These are phyloP conservation scores for Cordyceps cateniannulata DNA, from an alignment of 2,329 filamentous ascomycete genomes.

Conservation along the genomic window DNA sequence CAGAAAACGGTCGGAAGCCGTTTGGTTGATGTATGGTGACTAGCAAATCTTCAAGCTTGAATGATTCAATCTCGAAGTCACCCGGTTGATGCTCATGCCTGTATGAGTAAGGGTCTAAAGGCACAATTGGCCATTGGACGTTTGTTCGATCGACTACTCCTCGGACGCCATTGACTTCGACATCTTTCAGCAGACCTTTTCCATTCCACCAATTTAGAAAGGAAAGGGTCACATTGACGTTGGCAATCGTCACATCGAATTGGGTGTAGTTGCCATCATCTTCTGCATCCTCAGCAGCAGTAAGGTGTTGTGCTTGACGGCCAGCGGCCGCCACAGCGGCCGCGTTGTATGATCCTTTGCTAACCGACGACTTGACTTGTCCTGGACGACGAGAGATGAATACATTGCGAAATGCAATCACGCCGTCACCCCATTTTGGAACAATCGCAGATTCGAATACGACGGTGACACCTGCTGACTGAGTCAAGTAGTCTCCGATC, in stretches of 20 bases:
- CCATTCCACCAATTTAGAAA: constrained; percentile 99
- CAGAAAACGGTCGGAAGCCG: constrained; percentile 86
- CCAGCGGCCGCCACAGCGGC: constrained; percentile 79
- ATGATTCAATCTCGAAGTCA: constrained; percentile 94
- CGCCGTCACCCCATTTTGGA: constrained; percentile 88
- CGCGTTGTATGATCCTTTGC: constrained; percentile 84
- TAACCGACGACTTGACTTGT: constrained; percentile 73
- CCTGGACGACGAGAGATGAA: constrained; percentile 90
- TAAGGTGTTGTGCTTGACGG: constrained; percentile 40
- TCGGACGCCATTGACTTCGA: constrained; percentile 88
- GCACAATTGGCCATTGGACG: constrained; percentile 59
- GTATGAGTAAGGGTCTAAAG: constrained; percentile 77
- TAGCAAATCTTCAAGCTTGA: constrained; percentile 90
- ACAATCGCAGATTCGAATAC: constrained; percentile 98
- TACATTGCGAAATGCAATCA: constrained; percentile 94
- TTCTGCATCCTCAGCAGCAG: constrained; percentile 47
- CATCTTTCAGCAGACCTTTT: constrained; percentile 82
- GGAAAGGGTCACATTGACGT: constrained; percentile 91
- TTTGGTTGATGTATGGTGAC: constrained; percentile 87
- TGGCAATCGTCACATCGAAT: constrained; percentile 91
- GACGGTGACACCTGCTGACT: constrained; percentile 86
- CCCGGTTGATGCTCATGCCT: constrained; percentile 82
- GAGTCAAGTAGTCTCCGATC: constrained; percentile 92
- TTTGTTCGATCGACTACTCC: constrained; percentile 88
- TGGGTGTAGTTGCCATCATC: constrained; percentile 98